These are phyloP conservation scores for Hysterangium stoloniferum DNA, from an alignment of 768 basidiomycete species.

Conservation along the genomic window DNA sequence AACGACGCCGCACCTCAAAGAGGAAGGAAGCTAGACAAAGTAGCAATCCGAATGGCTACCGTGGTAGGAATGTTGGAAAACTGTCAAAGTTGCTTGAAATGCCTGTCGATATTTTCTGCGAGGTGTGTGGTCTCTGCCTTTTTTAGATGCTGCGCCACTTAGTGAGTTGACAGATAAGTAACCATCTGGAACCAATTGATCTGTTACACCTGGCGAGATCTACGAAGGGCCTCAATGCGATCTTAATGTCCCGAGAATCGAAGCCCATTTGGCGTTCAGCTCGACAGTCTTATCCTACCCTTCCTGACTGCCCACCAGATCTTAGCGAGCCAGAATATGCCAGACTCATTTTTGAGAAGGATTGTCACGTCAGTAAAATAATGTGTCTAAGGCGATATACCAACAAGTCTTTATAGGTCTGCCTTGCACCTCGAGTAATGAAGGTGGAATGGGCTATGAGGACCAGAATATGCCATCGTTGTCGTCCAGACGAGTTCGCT, in stretches of 20 bases:
- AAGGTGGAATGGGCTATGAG: conserved; percentile 6
- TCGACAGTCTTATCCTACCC: conserved; percentile 18
- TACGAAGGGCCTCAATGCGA: conserved; percentile 26
- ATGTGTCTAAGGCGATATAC: not conserved
- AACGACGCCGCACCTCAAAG: too few relatives aligned
- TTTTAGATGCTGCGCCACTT: not conserved
- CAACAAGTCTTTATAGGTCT: not conserved
- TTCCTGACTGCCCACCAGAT: conserved; percentile 24
- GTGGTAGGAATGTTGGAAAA: conserved; percentile 6
- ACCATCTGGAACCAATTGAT: conserved; percentile 32
- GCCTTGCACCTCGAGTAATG: not conserved
- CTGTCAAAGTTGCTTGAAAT: conserved; percentile 11
- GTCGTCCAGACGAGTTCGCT: not conserved
- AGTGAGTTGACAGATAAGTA: conserved; percentile 30
- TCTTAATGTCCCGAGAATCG: conserved; percentile 23
- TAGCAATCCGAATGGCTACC: not conserved
- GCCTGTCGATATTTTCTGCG: conserved; percentile 24
- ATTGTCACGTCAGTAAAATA: conserved; percentile 26
- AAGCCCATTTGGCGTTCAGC: conserved; percentile 29
- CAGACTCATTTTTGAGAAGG: conserved; percentile 27
- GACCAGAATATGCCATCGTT: conserved; percentile 4
- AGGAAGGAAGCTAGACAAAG: too few relatives aligned
- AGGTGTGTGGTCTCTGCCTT: conserved; percentile 15
- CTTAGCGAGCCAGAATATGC: conserved; percentile 29
- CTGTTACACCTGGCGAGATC: conserved; percentile 34